Conservation (phyloP, 1,284 basidiomycete genomes). For the Ceratobasidium sp. region DNA sequence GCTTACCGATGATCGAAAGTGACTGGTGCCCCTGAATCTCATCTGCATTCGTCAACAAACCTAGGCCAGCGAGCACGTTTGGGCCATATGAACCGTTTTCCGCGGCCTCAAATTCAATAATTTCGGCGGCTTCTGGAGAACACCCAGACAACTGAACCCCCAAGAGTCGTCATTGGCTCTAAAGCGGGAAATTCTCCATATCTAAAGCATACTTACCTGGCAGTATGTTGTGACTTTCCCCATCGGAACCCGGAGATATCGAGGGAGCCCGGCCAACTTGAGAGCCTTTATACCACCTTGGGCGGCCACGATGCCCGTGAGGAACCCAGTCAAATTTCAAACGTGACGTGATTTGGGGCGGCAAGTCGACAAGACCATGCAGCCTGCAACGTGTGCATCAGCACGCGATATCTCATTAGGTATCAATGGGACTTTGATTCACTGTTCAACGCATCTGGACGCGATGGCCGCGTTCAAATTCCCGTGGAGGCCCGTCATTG, state of each 20-base stretch:
- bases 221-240: slow-evolving; percentile 31
- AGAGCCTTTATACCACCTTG: background rate
- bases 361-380: too few relatives aligned
- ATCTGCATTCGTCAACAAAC: background rate
- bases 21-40: slow-evolving; percentile 16
- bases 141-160: slow-evolving; percentile 36
- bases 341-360: background rate
- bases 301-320: background rate
- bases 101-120: background rate
- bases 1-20: slow-evolving; percentile 35
- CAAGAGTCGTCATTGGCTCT: too few relatives aligned
- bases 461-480: too few relatives aligned
- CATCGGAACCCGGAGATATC: background rate
- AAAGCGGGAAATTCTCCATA: background rate
- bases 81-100: background rate
- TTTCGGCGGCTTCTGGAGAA: slow-evolving; percentile 5
- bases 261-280: too few relatives aligned
- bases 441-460: too few relatives aligned
- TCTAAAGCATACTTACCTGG: background rate
- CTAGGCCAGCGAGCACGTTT: background rate
- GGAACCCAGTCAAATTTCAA: background rate
- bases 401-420: too few relatives aligned
- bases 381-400: too few relatives aligned
- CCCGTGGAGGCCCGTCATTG: too few relatives aligned
- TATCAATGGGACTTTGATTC: too few relatives aligned